These are phyloP conservation scores for Apodospora peruviana DNA, from an alignment of 495 filamentous ascomycete genomes.

Conservation along the genomic window DNA sequence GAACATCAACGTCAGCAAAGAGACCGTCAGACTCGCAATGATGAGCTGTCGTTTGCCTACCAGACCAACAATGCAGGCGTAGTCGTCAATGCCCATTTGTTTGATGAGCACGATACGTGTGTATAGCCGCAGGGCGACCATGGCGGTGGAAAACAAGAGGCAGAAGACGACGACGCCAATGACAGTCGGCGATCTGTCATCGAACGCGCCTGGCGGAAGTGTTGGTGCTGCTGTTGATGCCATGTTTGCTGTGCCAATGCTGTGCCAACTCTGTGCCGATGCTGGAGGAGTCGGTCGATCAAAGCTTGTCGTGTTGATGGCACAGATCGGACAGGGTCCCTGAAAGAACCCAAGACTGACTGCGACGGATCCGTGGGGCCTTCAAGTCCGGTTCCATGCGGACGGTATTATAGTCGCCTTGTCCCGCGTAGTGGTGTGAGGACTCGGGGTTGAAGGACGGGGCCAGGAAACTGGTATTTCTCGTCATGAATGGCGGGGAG, in stretches of 20 bases:
- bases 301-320: too few species aligned
- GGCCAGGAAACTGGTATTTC: too few species aligned
- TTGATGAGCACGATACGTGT: constrained; percentile 17
- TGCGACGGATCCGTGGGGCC: too few species aligned
- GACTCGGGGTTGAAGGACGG: too few species aligned
- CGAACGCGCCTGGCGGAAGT: constrained; percentile 15
- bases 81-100: constrained; percentile 22
- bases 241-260: neutral
- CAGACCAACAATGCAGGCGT: constrained; percentile 12
- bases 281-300: neutral
- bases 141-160: constrained; percentile 11
- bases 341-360: too few species aligned
- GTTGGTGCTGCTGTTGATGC: constrained; percentile 1
- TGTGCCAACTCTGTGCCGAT: neutral
- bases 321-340: neutral
- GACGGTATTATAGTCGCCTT: too few species aligned
- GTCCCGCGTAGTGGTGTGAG: too few species aligned
- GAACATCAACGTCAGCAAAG: neutral
- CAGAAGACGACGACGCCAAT: constrained; percentile 14
- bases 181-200: constrained; percentile 13
- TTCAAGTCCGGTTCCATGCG: too few species aligned
- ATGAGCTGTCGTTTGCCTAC: constrained; percentile 5
- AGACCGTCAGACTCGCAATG: neutral
- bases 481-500: too few species aligned
- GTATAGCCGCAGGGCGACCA: constrained; percentile 21